Base-by-base conservation (phyloP, 2,329 filamentous ascomycete species). In the Paecilomyces niveus region DNA sequence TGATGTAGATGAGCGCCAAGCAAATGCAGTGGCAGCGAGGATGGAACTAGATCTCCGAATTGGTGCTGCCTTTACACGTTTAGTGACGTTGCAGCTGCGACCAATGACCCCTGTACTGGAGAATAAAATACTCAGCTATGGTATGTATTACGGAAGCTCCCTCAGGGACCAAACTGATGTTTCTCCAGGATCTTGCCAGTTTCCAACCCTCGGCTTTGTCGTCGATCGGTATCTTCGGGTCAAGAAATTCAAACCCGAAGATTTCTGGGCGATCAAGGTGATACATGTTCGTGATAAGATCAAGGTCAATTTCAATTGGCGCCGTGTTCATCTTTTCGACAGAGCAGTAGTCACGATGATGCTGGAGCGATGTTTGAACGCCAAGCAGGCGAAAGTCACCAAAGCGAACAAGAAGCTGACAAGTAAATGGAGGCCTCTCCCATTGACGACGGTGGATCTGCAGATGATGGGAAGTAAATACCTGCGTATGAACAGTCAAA, bases 181-280 rank as follows among this genome's bases (percentile, higher is more conserved):
- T 53, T 53, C 51, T 39, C 35, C 59, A 90, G 90, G 84, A 13
- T 96, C 92, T 3, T 99, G 94, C 65, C 94, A 99, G 72, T 99
- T 99, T 68, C 94, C 94, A 1, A 97, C 94, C 0, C 81, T 99
- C 4, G 94, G 94, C 0, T 99, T 99, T 64, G 93, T 99, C 1
- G 94, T 99, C 6, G 94, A 99, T 73, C 86, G 93, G 54, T 99
- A 97, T 72, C 90, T 96, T 67, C 87, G 90, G 55, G 94, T 99
- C 55, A 87, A 90, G 62, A 96, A 96, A 66, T 99, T 99, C 72
- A 86, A 94, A 0, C 89, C 93, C 0, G 94, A 99, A 70, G 79
- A 84, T 0, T 99, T 97, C 73, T 99, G 94, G 94, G 83, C 84
- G 60, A 96, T 99, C 78, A 93, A 88, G 65, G 82, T 99, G 45